Conservation (phyloP, 176 grass and related monocot species). For the Aegilops longissima region DNA sequence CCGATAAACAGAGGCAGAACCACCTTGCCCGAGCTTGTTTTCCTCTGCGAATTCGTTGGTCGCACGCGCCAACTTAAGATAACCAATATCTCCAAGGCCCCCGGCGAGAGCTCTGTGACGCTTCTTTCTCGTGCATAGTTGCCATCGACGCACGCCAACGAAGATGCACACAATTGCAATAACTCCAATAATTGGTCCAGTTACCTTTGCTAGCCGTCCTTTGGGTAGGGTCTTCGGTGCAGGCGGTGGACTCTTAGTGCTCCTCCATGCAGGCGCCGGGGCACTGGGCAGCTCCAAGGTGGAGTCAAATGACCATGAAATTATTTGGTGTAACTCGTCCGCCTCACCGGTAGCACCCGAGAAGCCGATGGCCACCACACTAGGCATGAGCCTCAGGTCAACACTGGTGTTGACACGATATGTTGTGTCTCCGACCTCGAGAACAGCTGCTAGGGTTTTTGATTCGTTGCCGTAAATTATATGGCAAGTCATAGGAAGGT, state of each 20-base stretch:
- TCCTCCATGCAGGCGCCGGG: too few relatives aligned
- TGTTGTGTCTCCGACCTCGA: too few relatives aligned
- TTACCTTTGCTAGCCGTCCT: too few relatives aligned
- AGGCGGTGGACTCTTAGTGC: too few relatives aligned
- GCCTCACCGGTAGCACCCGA: not conserved
- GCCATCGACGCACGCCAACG: not conserved
- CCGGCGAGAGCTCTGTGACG: not conserved
- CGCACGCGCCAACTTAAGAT: not conserved
- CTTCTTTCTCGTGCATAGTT: not conserved
- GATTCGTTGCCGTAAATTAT: constrained; percentile 8
- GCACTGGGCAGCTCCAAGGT: not conserved
- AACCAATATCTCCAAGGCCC: not conserved
- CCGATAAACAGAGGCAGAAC: not conserved
- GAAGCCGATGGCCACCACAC: constrained; percentile 20
- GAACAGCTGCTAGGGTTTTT: not conserved
- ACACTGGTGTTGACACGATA: not conserved
- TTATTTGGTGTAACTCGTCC: not conserved
- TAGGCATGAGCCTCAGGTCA: not conserved
- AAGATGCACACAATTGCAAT: too few relatives aligned
- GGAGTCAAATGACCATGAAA: not conserved
- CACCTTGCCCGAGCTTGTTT: not conserved
- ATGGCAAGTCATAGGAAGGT: not conserved
- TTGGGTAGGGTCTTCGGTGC: too few relatives aligned
- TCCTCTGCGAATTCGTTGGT: not conserved
- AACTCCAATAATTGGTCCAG: too few relatives aligned